Conservation (phyloP, 1,284 basidiomycete species). For the Ustilago loliicola region DNA sequence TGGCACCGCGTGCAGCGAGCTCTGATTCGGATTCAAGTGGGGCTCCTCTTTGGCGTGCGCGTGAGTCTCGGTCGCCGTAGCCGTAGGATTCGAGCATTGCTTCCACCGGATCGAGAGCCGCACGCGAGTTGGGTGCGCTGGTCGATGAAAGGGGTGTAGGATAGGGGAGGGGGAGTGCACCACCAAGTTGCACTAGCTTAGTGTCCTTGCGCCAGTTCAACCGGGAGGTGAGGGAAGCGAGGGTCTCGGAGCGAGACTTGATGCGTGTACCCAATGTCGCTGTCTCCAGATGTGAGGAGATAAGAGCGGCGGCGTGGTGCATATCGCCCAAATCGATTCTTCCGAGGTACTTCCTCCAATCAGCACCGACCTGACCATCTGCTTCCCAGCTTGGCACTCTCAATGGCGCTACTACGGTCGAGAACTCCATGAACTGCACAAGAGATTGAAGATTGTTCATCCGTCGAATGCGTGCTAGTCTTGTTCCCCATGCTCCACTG, state of each 20-base stretch:
- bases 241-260: conserved; percentile 45
- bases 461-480: conserved; percentile 36
- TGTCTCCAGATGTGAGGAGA: conserved; percentile 63
- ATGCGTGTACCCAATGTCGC: conserved; percentile 61
- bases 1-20: conserved; percentile 25
- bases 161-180: conserved; percentile 59
- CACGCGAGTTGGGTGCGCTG: too few relatives aligned
- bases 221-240: conserved; percentile 46
- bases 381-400: conserved; percentile 21
- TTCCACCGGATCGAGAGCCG: conserved; percentile 54
- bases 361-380: conserved; percentile 20
- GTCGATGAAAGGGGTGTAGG: conserved; percentile 35
- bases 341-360: conserved; percentile 28
- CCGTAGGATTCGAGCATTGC: conserved; percentile 60
- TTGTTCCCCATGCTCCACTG: conserved; percentile 23
- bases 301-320: conserved; percentile 57
- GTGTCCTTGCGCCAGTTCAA: conserved; percentile 67
- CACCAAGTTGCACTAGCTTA: conserved; percentile 60
- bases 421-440: conserved; percentile 42
- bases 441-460: conserved; percentile 62
- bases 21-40: conserved; percentile 38
- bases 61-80: conserved; percentile 34
- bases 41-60: conserved; percentile 27
- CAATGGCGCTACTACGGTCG: conserved; percentile 50
- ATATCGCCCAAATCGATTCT: conserved; percentile 42